Evolutionary conservation across 352 stramenopile species (phyloP), one percentile per base, ranked within the genome.

Genomic region (Globisporangium abappressorium): DNA sequence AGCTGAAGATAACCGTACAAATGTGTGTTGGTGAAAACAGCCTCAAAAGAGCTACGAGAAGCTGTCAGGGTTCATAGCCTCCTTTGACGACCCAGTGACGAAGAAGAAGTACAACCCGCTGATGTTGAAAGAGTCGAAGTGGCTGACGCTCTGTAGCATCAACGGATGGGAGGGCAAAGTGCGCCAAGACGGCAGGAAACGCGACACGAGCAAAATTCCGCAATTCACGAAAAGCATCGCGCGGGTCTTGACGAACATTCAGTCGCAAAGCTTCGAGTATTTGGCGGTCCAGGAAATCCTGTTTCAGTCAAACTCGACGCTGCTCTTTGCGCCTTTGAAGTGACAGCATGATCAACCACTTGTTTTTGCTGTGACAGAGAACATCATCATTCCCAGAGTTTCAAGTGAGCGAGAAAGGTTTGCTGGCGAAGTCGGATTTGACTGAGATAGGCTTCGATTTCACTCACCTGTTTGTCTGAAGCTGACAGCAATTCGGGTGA

Each of bases 161-260:
- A 90, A 89, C 73, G 81, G 84, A 8, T 92, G 84, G 84, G 82
- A 92, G 68, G 84, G 84, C 20, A 81, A 82, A 55, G 55, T 81
- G 15, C 82, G 84, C 3, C 72, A 70, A 28, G 84, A 92, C 66
- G 84, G 84, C 5, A 75, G 82, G 30, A 81, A 72, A 47, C 70
- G 74, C 5, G 76, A 90, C 64, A 71, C 67, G 6, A 74, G 64
- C 28, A 77, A 74, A 28, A 63, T 75, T 7, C 84, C 84, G 5
- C 74, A 87, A 57, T 92, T 87, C 64, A 91, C 82, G 0, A 77
- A 66, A 26, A 92, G 84, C 64, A 54, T 89, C 55, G 59, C 57
- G 20, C 82, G 84, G 20, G 71, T 93, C 22, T 59, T 81, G 14
- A 86, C 76, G 1, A 93, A 91, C 65, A 65, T 92, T 5, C 61